These are phyloP conservation scores for Umbelopsis sp. DNA, from an alignment of 192 early-diverging fungal species.

Conservation along the genomic window DNA sequence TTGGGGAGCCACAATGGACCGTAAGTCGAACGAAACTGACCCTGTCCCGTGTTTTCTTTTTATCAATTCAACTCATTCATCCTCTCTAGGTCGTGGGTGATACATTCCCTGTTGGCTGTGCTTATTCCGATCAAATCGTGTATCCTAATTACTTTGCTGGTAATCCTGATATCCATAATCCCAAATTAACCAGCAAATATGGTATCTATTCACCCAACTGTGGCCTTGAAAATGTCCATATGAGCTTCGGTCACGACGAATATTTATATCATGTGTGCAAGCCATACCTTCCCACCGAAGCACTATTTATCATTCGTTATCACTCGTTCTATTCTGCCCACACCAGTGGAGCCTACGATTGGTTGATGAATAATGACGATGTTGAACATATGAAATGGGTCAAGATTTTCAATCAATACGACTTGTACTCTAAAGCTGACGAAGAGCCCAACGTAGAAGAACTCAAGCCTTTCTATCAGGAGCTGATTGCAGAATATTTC, in stretches of 20 bases:
- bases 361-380: constrained; percentile 48
- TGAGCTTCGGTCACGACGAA: constrained; percentile 59
- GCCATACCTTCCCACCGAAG: constrained; percentile 44
- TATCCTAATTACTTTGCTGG: constrained; percentile 37
- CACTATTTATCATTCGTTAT: constrained; percentile 47
- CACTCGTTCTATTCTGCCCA: constrained; percentile 57
- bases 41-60: not conserved
- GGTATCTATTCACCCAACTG: constrained; percentile 52
- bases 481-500: constrained; percentile 49
- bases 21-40: constrained; percentile 25
- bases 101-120: constrained; percentile 58
- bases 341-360: constrained; percentile 38
- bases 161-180: constrained; percentile 43
- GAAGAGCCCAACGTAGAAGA: constrained; percentile 33
- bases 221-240: constrained; percentile 46
- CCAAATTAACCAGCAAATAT: constrained; percentile 31
- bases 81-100: constrained; percentile 46
- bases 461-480: constrained; percentile 44
- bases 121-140: constrained; percentile 44
- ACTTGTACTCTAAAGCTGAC: constrained; percentile 56
- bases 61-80: not conserved
- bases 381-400: constrained; percentile 44
- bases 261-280: constrained; percentile 53
- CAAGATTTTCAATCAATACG: constrained; percentile 53
- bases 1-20: constrained; percentile 52